Base-by-base conservation (phyloP, 2,329 filamentous ascomycete genomes). In the Alternaria arborescens region DNA sequence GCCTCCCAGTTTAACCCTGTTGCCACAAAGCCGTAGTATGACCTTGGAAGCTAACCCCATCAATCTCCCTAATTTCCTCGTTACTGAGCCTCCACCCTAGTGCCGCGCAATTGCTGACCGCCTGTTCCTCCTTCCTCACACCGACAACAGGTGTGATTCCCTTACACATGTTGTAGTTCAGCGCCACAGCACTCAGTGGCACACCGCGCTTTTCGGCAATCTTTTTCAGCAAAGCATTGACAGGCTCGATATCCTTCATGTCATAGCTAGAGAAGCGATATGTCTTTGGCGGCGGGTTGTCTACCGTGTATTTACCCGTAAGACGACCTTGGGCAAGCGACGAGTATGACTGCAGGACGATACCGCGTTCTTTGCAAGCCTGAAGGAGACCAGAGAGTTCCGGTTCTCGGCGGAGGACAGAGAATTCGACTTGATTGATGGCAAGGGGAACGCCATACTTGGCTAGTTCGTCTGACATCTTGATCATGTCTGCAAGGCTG, bases 151-250 rank as follows among this genome's bases (percentile, higher is more conserved):
- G 82, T 6, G 82, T 70, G 8, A 78, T 78, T 0, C 81, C 81
- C 68, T 83, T 83, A 50, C 77, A 77, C 30, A 83, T 75, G 10
- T 78, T 78, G 64, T 79, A 83, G 61, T 83, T 83, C 32, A 83
- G 62, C 36, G 80, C 80, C 4, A 83, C 78, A 1, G 80, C 79
- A 26, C 78, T 73, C 16, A 77, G 63, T 18, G 65, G 65, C 14
- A 79, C 76, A 5, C 71, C 73, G 10, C 70, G 72, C 55, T 75
- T 73, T 8, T 77, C 73, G 0, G 77, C 78, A 54, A 82, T 80
- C 24, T 63, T 62, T 36, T 75, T 73, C 50, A 82, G 64, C 6
- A 77, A 72, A 6, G 74, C 69, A 11, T 82, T 58, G 0, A 78
- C 70, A 5, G 78, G 78, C 56, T 81, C 77, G 16, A 83, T 62